Evolutionary conservation across 768 basidiomycete species (phyloP).

Genomic region (Boletus edulis): DNA sequence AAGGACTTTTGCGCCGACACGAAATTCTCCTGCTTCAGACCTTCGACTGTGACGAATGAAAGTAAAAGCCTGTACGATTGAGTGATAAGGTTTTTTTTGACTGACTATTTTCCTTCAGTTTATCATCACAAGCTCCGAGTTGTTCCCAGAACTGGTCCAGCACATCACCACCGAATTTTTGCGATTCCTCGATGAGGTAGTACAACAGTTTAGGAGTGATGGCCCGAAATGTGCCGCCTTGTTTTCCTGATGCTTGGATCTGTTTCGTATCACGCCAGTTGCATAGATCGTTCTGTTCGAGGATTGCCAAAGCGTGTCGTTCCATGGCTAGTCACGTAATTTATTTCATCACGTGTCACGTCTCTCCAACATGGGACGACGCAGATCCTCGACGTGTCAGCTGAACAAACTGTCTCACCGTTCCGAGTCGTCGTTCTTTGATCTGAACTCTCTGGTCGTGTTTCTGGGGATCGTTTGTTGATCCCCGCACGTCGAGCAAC

Average conservation of each 20-base stretch:
- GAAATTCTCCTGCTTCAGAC: not conserved
- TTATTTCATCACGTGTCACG: not conserved
- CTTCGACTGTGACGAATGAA: not conserved
- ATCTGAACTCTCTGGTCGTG: too few relatives aligned
- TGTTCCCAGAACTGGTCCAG: constrained; percentile 2
- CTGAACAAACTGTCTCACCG: too few relatives aligned
- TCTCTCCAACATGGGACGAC: too few relatives aligned
- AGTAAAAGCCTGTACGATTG: not conserved
- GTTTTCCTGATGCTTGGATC: not conserved
- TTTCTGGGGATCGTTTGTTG: too few relatives aligned
- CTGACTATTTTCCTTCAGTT: not conserved
- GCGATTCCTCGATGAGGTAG: not conserved
- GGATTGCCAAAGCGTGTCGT: constrained; percentile 1
- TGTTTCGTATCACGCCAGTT: not conserved
- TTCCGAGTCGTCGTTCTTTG: too few relatives aligned
- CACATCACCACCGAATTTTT: not conserved
- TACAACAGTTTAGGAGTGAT: not conserved
- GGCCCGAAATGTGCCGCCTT: not conserved
- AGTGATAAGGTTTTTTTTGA: not conserved
- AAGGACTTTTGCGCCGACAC: not conserved
- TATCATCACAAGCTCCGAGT: not conserved
- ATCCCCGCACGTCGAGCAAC: too few relatives aligned
- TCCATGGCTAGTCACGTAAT: not conserved
- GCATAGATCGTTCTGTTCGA: not conserved
- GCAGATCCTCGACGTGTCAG: too few relatives aligned